Evolutionary conservation across 805 yeast genomes (phyloP).

Genomic region (Vanderwaltozyma tropicalis): DNA sequence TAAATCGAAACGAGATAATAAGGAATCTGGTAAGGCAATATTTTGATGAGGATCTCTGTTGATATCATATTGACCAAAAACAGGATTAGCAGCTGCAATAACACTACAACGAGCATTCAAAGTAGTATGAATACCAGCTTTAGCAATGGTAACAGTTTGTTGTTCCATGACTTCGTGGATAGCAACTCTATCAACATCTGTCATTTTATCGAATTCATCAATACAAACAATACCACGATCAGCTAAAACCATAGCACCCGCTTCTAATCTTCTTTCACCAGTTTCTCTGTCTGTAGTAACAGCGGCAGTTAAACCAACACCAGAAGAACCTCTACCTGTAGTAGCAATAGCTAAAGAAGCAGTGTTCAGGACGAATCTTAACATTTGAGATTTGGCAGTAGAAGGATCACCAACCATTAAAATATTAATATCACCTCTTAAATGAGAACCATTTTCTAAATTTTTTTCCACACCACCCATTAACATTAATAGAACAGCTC

Average conservation of each 20-base stretch:
- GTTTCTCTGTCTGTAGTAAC: constrained; percentile 94
- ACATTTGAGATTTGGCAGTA: constrained; percentile 93
- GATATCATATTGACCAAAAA: constrained; percentile 91
- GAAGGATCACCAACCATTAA: constrained; percentile 98
- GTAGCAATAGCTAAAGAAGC: constrained; percentile 95
- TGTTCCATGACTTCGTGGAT: constrained; percentile 99
- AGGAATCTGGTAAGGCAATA: constrained; percentile 92
- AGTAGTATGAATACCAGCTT: constrained; percentile 96
- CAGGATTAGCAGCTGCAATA: constrained; percentile 96
- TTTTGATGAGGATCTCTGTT: constrained; percentile 94
- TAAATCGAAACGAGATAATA: constrained; percentile 92
- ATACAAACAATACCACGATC: constrained; percentile 96
- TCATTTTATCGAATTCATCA: constrained; percentile 98
- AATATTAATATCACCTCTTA: constrained; percentile 94
- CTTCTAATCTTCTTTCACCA: constrained; percentile 92
- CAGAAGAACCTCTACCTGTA: constrained; percentile 98
- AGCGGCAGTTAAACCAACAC: constrained; percentile 98
- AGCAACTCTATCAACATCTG: constrained; percentile 92
- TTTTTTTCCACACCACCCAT: constrained; percentile 93
- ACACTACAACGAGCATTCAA: constrained; percentile 94
- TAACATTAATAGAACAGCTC: constrained; percentile 82
- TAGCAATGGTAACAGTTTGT: constrained; percentile 95
- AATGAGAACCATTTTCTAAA: constrained; percentile 87
- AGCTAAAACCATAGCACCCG: constrained; percentile 98
- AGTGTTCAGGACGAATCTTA: constrained; percentile 87